Base-by-base conservation (phyloP, 352 stramenopile genomes). In the Globisporangium okanoganense region DNA sequence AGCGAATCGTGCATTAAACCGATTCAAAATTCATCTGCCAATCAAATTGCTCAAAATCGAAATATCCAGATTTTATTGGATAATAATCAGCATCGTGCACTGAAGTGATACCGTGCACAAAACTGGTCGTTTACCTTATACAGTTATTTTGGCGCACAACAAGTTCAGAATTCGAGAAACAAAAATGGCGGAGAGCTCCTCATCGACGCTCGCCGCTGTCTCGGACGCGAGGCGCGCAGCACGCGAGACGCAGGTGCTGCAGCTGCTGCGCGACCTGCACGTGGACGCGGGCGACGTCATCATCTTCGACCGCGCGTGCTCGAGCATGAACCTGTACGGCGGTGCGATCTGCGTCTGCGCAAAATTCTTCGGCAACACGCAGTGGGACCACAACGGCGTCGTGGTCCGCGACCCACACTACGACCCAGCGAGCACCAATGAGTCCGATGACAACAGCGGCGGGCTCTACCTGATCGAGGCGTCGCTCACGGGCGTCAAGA, bases 331-430 rank as follows among this genome's bases (percentile, higher is more conserved):
- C 31, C 47, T 86, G 41, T 95, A 94, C 67, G 87, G 87, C 57
- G 83, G 69, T 22, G 66, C 79, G 44, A 90, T 95, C 62, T 95
- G 85, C 64, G 71, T 71, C 5, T 87, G 78, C 52, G 82, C 87
- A 50, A 95, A 95, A 67, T 73, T 93, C 48, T 90, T 93, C 47
- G 85, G 85, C 14, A 70, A 80, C 43, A 94, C 87, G 41, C 82
- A 81, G 33, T 95, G 84, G 82, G 87, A 95, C 67, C 87, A 94
- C 71, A 95, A 92, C 63, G 87, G 87, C 45, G 81, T 94, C 22
- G 75, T 95, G 29, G 60, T 93, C 14, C 78, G 82, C 12, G 78
- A 75, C 18, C 78, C 73, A 1, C 57, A 65, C 5, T 55, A 70
- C 20, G 56, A 53, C 7, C 58, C 59, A 9, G 56, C 57, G 14